Evolutionary conservation across 352 stramenopile genomes (phyloP).

Genomic region (Phytophthora citrophthora): DNA sequence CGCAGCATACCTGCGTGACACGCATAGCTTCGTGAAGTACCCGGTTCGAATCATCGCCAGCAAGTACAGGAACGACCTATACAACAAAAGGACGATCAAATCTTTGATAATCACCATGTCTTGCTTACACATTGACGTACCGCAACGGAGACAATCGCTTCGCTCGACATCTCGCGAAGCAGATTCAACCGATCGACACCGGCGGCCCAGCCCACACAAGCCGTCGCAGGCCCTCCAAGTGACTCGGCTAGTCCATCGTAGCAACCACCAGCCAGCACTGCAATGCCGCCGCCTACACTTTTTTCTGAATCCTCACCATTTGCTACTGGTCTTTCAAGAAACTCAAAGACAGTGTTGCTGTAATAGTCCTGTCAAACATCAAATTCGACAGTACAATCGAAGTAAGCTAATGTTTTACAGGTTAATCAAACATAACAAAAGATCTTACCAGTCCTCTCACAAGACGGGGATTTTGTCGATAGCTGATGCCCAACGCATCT

Average conservation of each 20-base stretch:
- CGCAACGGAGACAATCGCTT: conserved; percentile 48
- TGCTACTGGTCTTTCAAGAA: conserved; percentile 60
- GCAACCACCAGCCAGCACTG: conserved; percentile 83
- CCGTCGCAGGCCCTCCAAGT: conserved; percentile 60
- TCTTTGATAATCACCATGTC: background rate
- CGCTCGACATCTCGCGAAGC: conserved; percentile 44
- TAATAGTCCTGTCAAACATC: conserved; percentile 81
- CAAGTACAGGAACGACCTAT: conserved; percentile 76
- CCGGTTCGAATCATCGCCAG: conserved; percentile 43
- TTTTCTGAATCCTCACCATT: conserved; percentile 11
- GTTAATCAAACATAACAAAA: background rate
- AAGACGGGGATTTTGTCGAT: conserved; percentile 69
- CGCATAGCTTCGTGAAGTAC: conserved; percentile 73
- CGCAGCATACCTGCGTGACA: conserved; percentile 50
- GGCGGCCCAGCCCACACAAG: conserved; percentile 87
- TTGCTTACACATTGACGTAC: conserved; percentile 28
- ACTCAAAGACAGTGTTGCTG: conserved; percentile 91
- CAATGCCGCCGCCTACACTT: conserved; percentile 55
- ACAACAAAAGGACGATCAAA: conserved; percentile 11
- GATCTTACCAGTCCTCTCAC: conserved; percentile 78
- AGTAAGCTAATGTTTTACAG: background rate
- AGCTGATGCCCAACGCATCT: conserved; percentile 64
- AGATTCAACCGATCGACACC: conserved; percentile 82
- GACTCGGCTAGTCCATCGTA: conserved; percentile 81
- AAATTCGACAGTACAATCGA: conserved; percentile 2